Base-by-base conservation (phyloP, 2,329 filamentous ascomycete species). In the Chlorencoelia australis region DNA sequence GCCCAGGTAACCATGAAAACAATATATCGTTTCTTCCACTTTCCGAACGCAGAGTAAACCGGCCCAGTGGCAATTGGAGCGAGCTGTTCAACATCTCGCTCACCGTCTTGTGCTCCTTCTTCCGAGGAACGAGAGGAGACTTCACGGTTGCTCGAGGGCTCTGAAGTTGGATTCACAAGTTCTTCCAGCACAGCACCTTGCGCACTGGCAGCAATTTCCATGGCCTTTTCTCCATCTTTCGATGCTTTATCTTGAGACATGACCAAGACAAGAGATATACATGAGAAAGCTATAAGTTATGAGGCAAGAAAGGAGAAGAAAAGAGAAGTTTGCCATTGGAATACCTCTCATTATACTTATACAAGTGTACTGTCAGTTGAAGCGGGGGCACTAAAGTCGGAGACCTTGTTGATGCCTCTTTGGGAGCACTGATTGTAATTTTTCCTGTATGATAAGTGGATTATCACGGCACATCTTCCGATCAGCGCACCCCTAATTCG, bases 1-100 rank as follows among this genome's bases (percentile, higher is more conserved):
- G 68, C 65, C 29, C 67, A 50, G 21, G 65, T 64, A 37, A 70
- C 67, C 65, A 77, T 68, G 33, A 56, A 48, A 21, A 69, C 60
- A 40, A 77, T 67, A 61, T 68, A 74, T 45, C 60, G 54, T 51
- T 66, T 74, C 46, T 56, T 44, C 46, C 45, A 47, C n/a, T 24
- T 39, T 11, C 46, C 39, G 32, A 58, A 58, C 16, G 49, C 44
- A 6, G 53, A 56, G 31, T 57, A 57, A 5, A 48, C 45, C 30
- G 54, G 53, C 7, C 46, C 52, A 15, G 51, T 50, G 1, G 32
- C 37, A 22, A 54, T 50, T 2, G 45, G 31, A 16, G 47, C 45
- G 38, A 56, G 33, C 34, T 45, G 42, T 37, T 57, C 53, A 13
- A 56, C 43, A 31, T 57, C 50, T 25, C 32, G 42, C 32, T 32